phyloP scores from a whole-genome alignment of 176 grass and related monocot species.

The Miscanthus lutarioriparius region DNA sequence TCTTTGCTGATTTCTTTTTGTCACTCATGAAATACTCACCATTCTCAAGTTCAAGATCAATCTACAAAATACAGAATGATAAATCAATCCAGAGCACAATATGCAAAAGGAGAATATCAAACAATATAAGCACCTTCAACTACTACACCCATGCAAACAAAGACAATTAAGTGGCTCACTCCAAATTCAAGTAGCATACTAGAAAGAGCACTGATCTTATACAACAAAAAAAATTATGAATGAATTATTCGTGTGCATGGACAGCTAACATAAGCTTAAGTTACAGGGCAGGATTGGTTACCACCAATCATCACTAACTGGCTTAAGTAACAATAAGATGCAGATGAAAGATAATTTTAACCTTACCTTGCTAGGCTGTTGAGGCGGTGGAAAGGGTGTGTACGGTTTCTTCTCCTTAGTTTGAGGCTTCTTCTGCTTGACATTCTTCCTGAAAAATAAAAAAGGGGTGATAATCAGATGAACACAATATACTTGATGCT shows the following conservation, averaged over 20 bases:
- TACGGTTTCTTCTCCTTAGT: constrained; percentile 98
- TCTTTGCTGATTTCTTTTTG: constrained; percentile 84
- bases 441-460: constrained; percentile 78
- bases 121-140: background rate
- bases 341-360: background rate
- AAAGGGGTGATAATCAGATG: background rate
- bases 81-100: constrained; percentile 27
- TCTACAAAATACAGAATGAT: constrained; percentile 48
- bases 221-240: background rate
- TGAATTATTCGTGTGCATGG: background rate
- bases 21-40: constrained; percentile 98
- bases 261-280: background rate
- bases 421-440: constrained; percentile 87
- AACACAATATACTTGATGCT: background rate
- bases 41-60: constrained; percentile 76
- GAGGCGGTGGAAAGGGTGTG: constrained; percentile 91
- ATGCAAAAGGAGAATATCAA: background rate
- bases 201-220: background rate
- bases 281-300: background rate
- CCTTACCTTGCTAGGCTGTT: constrained; percentile 91
- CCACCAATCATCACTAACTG: background rate
- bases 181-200: constrained; percentile 17
- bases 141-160: background rate
- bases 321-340: background rate
- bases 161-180: background rate